Evolutionary conservation across 1,139 yeast species (phyloP).

Genomic region (Pichia sp.): DNA sequence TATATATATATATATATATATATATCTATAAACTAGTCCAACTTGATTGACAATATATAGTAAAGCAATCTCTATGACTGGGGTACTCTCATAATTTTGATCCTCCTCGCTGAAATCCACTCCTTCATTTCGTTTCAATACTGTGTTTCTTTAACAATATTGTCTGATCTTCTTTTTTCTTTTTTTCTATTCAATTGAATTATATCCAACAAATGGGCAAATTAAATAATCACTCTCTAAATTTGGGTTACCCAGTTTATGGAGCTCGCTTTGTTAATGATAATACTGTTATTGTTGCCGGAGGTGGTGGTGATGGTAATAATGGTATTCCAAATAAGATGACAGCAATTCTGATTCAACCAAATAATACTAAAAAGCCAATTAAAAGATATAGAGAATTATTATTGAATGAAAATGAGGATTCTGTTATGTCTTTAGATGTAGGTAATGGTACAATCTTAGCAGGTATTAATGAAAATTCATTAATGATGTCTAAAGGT

Average conservation of each 20-base stretch:
- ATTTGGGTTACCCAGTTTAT: constrained; percentile 75
- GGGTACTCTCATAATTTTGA: neutral
- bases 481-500: constrained; percentile 50
- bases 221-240: constrained; percentile 30
- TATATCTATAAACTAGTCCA: too few species aligned
- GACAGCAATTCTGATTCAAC: constrained; percentile 59
- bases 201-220: constrained; percentile 11
- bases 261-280: constrained; percentile 67
- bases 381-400: constrained; percentile 60
- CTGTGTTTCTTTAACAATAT: too few species aligned
- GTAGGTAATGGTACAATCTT: constrained; percentile 47
- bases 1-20: too few species aligned
- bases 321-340: constrained; percentile 83
- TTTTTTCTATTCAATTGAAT: neutral
- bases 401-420: constrained; percentile 55
- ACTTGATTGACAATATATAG: too few species aligned
- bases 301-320: constrained; percentile 94
- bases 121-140: neutral
- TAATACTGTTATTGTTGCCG: constrained; percentile 62
- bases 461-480: constrained; percentile 68
- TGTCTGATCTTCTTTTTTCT: too few species aligned
- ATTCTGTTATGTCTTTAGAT: constrained; percentile 70
- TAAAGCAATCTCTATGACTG: too few species aligned
- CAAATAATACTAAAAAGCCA: constrained; percentile 46
- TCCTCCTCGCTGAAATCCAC: neutral